Base-by-base conservation (phyloP, 345 rosid genomes). In the Noccaea caerulescens region DNA sequence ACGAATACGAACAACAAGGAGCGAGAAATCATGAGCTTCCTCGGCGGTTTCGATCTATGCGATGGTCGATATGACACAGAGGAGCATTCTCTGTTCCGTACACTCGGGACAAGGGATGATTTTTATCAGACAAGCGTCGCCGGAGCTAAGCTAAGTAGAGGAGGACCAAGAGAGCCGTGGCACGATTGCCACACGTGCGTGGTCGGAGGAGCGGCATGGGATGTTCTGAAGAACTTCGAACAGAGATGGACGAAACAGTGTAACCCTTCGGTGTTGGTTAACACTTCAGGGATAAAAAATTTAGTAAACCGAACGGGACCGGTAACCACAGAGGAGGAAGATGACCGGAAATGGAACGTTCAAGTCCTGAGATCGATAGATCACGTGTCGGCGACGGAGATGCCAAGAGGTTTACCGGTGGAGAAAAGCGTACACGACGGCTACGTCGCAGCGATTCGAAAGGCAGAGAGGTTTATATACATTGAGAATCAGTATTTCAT, bases 111-210 rank as follows among this genome's bases (percentile, higher is more conserved):
- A 10, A 81, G 64, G 1, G 71, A 36, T 33, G 94, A 88, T 67
- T 93, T 87, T 73, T 90, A 93, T 58, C 97, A 93, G 72, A 85
- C 87, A 6, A 91, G 71, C 58, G 76, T 93, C 2, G 63, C 83
- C 0, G 92, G 96, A 47, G 94, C 96, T 38, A 80, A 80, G 25
- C 81, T 85, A 32, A 82, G 76, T n/a, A 87, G 58, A 75, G 98
- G 98, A 7, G 97, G 98, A 44, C 98, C 98, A 0, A 83, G 97
- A 71, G 92, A 81, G 71, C 98, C 97, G 1, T 91, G 98, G 98
- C 98, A 93, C 36, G 97, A 93, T 38, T 84, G 81, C 30, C 96
- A 91, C 76, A 84, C 87, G 47, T 80, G 87, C 8, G 65, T 93
- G 9, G 67, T 77, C 5, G 96, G 98, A 4, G 85, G 79, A 56